These are phyloP conservation scores for Candida pseudofarinosa DNA, from an alignment of 805 yeast species.

Conservation along the genomic window DNA sequence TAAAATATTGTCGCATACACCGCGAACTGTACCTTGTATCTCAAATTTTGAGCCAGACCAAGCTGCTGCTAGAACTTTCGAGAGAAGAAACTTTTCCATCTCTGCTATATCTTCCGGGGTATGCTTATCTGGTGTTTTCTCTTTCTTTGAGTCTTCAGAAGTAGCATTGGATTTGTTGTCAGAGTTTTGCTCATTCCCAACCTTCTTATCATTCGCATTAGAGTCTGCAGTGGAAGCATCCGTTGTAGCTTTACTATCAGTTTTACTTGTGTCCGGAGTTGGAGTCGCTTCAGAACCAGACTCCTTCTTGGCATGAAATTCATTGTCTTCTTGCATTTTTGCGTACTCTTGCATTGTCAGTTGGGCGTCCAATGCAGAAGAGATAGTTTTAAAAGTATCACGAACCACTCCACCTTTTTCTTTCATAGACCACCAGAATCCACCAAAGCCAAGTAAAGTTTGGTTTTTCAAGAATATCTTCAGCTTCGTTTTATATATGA, in stretches of 20 bases:
- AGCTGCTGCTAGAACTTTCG: conserved; percentile 77
- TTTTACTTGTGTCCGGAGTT: conserved; percentile 6
- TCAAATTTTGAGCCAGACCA: conserved; percentile 83
- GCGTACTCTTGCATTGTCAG: conserved; percentile 70
- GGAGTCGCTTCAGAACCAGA: conserved; percentile 22
- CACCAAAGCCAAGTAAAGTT: conserved; percentile 60
- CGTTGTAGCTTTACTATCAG: conserved; percentile 6
- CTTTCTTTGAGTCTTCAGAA: conserved; percentile 8
- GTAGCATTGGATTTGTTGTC: conserved; percentile 9
- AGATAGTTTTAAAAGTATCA: conserved; percentile 67
- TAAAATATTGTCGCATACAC: conserved; percentile 64
- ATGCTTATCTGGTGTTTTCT: conserved; percentile 34
- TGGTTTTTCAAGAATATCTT: conserved; percentile 64
- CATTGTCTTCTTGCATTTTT: conserved; percentile 57
- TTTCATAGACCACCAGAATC: conserved; percentile 63
- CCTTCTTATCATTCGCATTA: conserved; percentile 12
- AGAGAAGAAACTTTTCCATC: conserved; percentile 69
- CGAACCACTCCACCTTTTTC: conserved; percentile 72
- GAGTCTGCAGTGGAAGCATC: conserved; percentile 17
- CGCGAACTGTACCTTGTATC: conserved; percentile 66
- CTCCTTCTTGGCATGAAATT: conserved; percentile 38
- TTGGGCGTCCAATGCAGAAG: conserved; percentile 76
- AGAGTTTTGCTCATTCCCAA: conserved; percentile 3
- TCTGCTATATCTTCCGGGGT: conserved; percentile 62
- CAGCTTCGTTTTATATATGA: conserved; percentile 62